Evolutionary conservation across 1,139 yeast genomes (phyloP).

Genomic region (Hyphopichia khmerensis): DNA sequence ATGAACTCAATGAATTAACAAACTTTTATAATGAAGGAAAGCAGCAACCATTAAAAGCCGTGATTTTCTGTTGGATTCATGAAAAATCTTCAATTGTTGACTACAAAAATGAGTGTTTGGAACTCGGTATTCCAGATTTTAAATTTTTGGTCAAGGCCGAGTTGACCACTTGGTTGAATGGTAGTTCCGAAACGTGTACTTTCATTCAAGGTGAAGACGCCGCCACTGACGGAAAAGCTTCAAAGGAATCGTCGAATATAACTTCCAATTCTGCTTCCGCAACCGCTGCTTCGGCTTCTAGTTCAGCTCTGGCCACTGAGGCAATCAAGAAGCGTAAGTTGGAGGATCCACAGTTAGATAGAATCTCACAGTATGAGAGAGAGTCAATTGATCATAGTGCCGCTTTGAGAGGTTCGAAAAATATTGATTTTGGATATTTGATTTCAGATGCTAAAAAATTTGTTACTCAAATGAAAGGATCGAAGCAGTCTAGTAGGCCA

Average conservation of each 20-base stretch:
- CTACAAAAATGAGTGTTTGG: constrained; percentile 72
- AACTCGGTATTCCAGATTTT: constrained; percentile 63
- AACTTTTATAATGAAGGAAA: constrained; percentile 55
- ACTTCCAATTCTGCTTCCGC: constrained; percentile 8
- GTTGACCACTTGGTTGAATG: constrained; percentile 76
- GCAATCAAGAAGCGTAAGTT: constrained; percentile 26
- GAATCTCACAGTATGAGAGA: constrained; percentile 60
- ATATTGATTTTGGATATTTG: constrained; percentile 70
- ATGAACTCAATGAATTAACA: constrained; percentile 47
- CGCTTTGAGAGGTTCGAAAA: constrained; percentile 74
- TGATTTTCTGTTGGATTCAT: constrained; percentile 78
- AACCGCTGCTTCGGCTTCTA: constrained; percentile 6
- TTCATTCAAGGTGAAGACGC: constrained; percentile 35
- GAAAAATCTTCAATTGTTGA: constrained; percentile 79
- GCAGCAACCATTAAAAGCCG: constrained; percentile 56
- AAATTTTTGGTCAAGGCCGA: constrained; percentile 87
- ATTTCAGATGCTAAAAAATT: constrained; percentile 70
- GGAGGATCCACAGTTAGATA: constrained; percentile 56
- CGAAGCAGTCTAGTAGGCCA: constrained; percentile 20
- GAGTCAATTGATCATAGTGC: constrained; percentile 76
- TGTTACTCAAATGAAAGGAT: constrained; percentile 52
- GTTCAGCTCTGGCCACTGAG: constrained; percentile 7
- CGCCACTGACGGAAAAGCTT: constrained; percentile 4
- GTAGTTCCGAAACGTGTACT: constrained; percentile 57
- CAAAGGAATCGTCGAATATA: not conserved